Percentiles rank a stretch among this genome's conserved stretches.
phyloP scores from a whole-genome alignment of 2,329 filamentous ascomycete genomes.

The Ascochyta clinopodiicola region DNA sequence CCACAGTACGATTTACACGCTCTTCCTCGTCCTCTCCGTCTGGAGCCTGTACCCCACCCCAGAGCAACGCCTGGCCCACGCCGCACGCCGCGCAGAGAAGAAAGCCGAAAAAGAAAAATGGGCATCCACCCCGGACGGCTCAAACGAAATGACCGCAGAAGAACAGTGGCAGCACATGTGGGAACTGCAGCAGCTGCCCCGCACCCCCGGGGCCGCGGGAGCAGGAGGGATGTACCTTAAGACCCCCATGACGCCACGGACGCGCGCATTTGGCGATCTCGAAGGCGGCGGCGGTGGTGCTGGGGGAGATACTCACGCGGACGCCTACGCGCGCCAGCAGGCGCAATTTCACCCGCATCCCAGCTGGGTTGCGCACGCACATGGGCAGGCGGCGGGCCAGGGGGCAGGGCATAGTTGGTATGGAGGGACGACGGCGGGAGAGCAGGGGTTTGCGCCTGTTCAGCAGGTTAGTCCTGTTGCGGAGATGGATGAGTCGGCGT shows the following conservation, averaged over 20 bases:
- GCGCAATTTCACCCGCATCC: background rate
- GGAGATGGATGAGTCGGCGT: slow-evolving; percentile 32
- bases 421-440: slow-evolving; percentile 17
- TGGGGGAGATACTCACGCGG: no score
- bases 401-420: slow-evolving; percentile 6
- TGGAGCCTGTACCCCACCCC: slow-evolving; percentile 60
- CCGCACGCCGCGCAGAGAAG: slow-evolving; percentile 38
- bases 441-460: slow-evolving; percentile 16
- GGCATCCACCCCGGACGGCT: slow-evolving; percentile 32
- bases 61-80: slow-evolving; percentile 31
- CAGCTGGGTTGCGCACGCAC: slow-evolving; percentile 14
- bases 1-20: slow-evolving; percentile 64
- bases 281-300: slow-evolving; percentile 15
- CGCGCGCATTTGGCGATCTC: slow-evolving; percentile 41
- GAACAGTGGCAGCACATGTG: slow-evolving; percentile 52
- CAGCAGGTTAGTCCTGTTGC: slow-evolving; percentile 27
- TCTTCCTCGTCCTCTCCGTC: slow-evolving; percentile 65
- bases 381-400: slow-evolving; percentile 2
- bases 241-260: slow-evolving; percentile 43
- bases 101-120: slow-evolving; percentile 47
- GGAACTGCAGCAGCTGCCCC: slow-evolving; percentile 49
- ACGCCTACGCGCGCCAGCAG: slow-evolving; percentile 4
- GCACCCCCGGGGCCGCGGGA: slow-evolving; percentile 41
- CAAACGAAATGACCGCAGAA: slow-evolving; percentile 45
- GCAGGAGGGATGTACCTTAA: slow-evolving; percentile 32